Base-by-base conservation (phyloP, 208 protist species). In the Naegleria lovaniensis region DNA sequence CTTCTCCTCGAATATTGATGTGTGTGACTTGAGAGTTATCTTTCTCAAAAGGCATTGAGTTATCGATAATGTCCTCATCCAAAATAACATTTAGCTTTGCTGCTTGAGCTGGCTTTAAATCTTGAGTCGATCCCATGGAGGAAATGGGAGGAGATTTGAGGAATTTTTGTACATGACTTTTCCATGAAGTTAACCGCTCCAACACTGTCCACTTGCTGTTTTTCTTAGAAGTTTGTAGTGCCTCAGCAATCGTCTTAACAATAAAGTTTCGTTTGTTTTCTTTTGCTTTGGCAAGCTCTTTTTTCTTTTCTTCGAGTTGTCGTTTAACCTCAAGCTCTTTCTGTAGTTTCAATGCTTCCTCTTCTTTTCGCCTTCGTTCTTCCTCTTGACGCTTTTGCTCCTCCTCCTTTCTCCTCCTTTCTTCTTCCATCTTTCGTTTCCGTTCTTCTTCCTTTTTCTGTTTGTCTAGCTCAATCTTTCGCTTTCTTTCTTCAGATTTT, bases 391-490 rank as follows among this genome's bases (percentile, higher is more conserved):
- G 11, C 55, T 67, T 67, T 29, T 29, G 11, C 22, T 67, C 55
- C 13, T 76, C 25, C 9, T 90, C n/a, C 29, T 90, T 90, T 90
- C n/a, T 88, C 9, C 9, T 76, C 39, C n/a, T 85, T 86, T 90
- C 29, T 86, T 88, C 51, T 85, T 90, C n/a, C 29, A 39, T n/a
- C 86, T 39, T 88, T 85, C 9, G 6, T 88, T 76, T 83, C n/a
- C 25, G 22, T 76, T 90, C 83, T 36, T 33, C 83, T 33, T 90
- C 83, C n/a, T 85, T 79, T 25, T 11, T 86, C 29, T 90, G 85
- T 90, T 90, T 90, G 16, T 90, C 83, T 15, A 39, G 6, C 7
- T 90, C 55, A 38, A 58, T 76, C 86, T 88, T 90, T 90, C 29
- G 39, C 29, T 76, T 88, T 90, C 55, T 88, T 39, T 90, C 25